Conservation (phyloP, 2,329 filamentous ascomycete species). For the Coniochaeta sp. region DNA sequence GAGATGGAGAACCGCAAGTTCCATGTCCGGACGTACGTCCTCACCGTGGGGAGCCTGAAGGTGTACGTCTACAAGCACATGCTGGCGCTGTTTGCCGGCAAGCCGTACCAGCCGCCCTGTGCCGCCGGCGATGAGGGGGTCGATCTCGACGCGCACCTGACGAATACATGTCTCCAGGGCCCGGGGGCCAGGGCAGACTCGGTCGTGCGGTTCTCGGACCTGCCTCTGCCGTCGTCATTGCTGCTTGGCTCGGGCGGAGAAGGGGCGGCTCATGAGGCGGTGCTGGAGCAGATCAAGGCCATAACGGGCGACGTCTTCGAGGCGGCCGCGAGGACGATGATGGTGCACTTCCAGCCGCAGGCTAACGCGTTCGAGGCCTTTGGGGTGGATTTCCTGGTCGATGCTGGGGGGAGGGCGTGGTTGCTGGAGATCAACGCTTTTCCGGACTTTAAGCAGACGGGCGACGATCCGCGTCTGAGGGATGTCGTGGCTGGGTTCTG, state of each 20-base stretch:
- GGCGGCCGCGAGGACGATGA: slow-evolving; percentile 76
- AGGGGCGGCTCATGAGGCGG: slow-evolving; percentile 8
- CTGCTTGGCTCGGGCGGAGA: too few species aligned
- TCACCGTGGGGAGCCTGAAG: slow-evolving; percentile 68
- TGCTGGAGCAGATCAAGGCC: slow-evolving; percentile 67
- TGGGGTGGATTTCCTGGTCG: slow-evolving; percentile 84
- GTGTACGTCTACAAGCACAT: slow-evolving; percentile 85
- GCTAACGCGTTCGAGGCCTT: slow-evolving; percentile 88
- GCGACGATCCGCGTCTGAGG: slow-evolving; percentile 52
- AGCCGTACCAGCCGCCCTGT: slow-evolving; percentile 62
- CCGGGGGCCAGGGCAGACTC: slow-evolving; percentile 41
- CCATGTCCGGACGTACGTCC: slow-evolving; percentile 87
- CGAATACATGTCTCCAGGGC: slow-evolving; percentile 88
- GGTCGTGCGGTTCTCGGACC: slow-evolving; percentile 62
- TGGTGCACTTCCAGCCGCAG: slow-evolving; percentile 84
- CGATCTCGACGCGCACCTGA: slow-evolving; percentile 71
- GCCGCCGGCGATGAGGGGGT: slow-evolving; percentile 21
- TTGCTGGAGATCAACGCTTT: slow-evolving; percentile 92
- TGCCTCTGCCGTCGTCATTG: background rate
- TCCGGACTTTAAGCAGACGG: slow-evolving; percentile 92
- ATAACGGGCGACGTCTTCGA: slow-evolving; percentile 76
- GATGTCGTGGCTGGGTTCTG: slow-evolving; percentile 70
- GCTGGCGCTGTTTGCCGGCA: slow-evolving; percentile 85
- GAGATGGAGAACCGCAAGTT: slow-evolving; percentile 70
- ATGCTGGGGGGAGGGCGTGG: slow-evolving; percentile 56